These are phyloP conservation scores for Colletotrichum sp. DNA, from an alignment of 2,329 filamentous ascomycete genomes.

Conservation along the genomic window DNA sequence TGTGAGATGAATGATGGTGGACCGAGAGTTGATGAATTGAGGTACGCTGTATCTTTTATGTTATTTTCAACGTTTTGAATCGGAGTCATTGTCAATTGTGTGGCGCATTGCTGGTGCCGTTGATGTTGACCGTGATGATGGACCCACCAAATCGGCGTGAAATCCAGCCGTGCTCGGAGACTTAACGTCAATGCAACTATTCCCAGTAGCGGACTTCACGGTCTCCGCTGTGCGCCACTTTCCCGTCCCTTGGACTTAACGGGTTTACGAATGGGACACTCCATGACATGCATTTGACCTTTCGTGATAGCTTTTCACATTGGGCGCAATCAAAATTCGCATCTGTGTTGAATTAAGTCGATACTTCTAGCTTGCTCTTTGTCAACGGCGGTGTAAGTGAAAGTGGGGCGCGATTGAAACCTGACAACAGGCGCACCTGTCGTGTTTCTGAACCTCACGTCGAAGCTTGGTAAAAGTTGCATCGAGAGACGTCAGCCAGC, in stretches of 20 bases:
- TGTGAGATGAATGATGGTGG: neutral
- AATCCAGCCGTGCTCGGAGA: neutral
- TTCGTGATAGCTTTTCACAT: neutral
- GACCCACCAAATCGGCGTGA: conserved; percentile 5
- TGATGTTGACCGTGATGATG: fast-evolving
- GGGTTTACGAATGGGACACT: neutral
- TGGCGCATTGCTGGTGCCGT: neutral
- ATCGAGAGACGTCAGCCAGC: fast-evolving
- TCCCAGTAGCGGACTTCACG: neutral
- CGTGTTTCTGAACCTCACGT: fast-evolving
- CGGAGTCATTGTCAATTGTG: neutral
- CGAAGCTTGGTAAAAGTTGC: fast-evolving
- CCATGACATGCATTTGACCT: neutral
- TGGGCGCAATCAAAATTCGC: neutral
- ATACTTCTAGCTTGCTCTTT: fast-evolving
- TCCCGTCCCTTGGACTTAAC: neutral
- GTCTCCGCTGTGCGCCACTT: neutral
- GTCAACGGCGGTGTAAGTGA: fast-evolving
- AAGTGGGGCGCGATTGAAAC: neutral
- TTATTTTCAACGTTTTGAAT: neutral
- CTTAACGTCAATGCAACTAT: neutral
- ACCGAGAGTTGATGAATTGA: too few species aligned
- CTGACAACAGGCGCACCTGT: neutral
- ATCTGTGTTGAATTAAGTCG: neutral
- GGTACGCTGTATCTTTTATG: too few species aligned